A percentile compares a stretch with the other conserved stretches of the same genome.
These are phyloP conservation scores for Syncephalastrum contaminatum DNA, from an alignment of 371 early-diverging fungal genomes.

Conservation along the genomic window DNA sequence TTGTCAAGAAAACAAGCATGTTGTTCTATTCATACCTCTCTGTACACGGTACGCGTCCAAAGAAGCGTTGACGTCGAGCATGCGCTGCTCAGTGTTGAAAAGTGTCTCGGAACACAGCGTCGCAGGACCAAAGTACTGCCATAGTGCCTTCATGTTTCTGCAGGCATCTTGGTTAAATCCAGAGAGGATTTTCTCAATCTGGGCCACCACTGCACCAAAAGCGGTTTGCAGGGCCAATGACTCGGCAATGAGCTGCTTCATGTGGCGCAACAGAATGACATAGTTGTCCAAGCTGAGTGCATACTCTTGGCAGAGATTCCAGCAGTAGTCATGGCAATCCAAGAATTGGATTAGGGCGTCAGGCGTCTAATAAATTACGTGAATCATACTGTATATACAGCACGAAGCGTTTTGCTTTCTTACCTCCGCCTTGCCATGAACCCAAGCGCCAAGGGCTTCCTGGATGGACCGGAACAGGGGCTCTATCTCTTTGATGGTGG, in stretches of 20 bases:
- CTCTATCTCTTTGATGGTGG: conserved; percentile 43
- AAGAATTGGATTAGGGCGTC: conserved; percentile 46
- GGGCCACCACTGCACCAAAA: conserved; percentile 3
- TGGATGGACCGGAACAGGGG: conserved; percentile 41
- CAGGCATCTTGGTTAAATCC: conserved; percentile 50
- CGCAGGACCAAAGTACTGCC: conserved; percentile 63
- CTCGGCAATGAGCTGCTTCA: conserved; percentile 23
- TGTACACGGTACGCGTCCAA: conserved; percentile 28
- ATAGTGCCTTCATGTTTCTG: conserved; percentile 60
- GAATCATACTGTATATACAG: no score
- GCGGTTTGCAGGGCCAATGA: conserved; percentile 5
- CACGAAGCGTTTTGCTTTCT: no score
- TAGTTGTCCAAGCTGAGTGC: conserved; percentile 59
- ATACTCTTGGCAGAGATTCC: conserved; percentile 48
- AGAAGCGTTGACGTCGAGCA: conserved; percentile 30
- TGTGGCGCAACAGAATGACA: conserved; percentile 43
- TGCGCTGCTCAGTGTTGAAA: conserved; percentile 45
- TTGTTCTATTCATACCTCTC: conserved; percentile 11
- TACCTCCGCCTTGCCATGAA: conserved; percentile 27
- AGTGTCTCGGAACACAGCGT: conserved; percentile 52
- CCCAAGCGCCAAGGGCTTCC: conserved; percentile 29
- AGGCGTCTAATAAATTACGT: no score
- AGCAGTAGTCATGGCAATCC: conserved; percentile 60
- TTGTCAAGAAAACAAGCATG: not conserved
- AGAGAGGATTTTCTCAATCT: conserved; percentile 36